Percentiles rank a stretch among this genome's conserved stretches.
phyloP scores from a whole-genome alignment of 1,139 yeast species.

The Lodderomyces margitis region DNA sequence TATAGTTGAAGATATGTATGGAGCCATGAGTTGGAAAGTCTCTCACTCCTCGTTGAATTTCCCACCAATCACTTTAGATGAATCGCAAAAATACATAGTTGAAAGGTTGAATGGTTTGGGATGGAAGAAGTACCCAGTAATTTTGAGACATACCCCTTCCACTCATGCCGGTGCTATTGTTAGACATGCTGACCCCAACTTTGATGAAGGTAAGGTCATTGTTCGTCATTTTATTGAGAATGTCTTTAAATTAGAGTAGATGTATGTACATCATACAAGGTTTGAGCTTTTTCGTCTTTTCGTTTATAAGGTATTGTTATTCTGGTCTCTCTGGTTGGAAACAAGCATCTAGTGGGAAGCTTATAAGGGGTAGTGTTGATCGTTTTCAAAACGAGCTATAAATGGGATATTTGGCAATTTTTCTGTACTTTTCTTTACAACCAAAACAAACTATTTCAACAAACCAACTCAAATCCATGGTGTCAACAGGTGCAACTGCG shows the following conservation, averaged over 20 bases:
- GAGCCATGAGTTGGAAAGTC: conserved; percentile 48
- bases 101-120: conserved; percentile 52
- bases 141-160: conserved; percentile 61
- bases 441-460: not conserved
- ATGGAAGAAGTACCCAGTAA: conserved; percentile 73
- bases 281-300: no score
- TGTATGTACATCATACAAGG: not conserved
- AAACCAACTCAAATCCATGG: not conserved
- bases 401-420: no score
- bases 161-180: conserved; percentile 84
- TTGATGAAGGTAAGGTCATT: conserved; percentile 67
- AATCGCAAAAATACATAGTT: conserved; percentile 52
- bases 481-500: not conserved
- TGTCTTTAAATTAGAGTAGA: conserved; percentile 21
- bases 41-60: conserved; percentile 25
- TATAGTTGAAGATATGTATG: conserved; percentile 60
- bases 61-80: conserved; percentile 38
- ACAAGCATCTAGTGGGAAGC: no score
- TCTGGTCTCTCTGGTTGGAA: no score
- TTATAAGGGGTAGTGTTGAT: no score
- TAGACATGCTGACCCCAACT: conserved; percentile 50
- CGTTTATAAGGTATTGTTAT: no score
- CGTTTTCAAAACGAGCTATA: no score
- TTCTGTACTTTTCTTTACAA: conserved; percentile 1
- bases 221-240: conserved; percentile 61